phyloP scores from a whole-genome alignment of 148 eudicot species.

The Agrostemma githago region DNA sequence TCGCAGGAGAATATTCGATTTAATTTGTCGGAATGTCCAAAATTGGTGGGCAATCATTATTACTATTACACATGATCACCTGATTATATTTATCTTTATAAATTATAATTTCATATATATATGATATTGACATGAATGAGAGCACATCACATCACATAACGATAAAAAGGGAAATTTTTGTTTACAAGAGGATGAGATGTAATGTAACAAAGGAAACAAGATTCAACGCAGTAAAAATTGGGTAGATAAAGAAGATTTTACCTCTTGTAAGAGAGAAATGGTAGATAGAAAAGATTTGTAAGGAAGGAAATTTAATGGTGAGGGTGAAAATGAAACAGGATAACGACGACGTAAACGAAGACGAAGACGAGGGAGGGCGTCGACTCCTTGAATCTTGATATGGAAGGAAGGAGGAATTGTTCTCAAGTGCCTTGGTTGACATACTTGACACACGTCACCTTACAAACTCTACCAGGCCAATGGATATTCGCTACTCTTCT shows the following conservation, averaged over 20 bases:
- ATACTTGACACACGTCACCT: no score
- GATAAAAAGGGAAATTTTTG: background rate
- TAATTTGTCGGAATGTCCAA: background rate
- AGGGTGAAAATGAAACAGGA: no score
- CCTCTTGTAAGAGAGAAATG: background rate
- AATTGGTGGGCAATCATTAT: background rate
- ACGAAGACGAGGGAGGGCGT: no score
- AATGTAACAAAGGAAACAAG: background rate
- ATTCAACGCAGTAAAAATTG: no score
- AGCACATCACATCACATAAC: background rate
- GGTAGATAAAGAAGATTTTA: background rate
- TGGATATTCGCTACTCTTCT: no score
- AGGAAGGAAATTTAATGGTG: no score
- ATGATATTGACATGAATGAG: background rate
- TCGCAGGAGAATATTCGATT: constrained; percentile 11
- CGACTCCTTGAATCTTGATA: no score
- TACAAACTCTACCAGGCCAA: no score
- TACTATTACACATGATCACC: constrained; percentile 5
- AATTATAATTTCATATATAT: no score
- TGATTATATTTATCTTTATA: background rate
- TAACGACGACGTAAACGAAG: no score
- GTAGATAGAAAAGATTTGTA: background rate
- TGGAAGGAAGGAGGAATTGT: no score
- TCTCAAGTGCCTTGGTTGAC: no score
- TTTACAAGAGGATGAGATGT: background rate